phyloP scores from a whole-genome alignment of 1,139 yeast genomes.

The Kurtzmaniella quercitrusa region DNA sequence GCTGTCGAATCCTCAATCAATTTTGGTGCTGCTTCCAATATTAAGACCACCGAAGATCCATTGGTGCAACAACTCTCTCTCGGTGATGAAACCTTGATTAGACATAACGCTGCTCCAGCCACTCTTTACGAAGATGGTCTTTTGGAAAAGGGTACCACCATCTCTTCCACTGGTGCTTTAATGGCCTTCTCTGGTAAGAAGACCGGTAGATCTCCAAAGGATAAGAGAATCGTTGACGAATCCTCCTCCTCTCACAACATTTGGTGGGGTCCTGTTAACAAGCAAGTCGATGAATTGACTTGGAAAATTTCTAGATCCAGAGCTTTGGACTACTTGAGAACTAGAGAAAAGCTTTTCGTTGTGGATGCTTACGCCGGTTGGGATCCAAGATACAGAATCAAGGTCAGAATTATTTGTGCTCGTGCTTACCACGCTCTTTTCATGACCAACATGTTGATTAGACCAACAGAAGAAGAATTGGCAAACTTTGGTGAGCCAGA shows the following conservation, averaged over 20 bases:
- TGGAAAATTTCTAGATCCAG: conserved; percentile 96
- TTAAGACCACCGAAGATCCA: conserved; percentile 41
- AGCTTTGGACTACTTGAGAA: conserved; percentile 94
- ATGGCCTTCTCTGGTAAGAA: conserved; percentile 94
- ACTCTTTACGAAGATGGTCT: conserved; percentile 93
- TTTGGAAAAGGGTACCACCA: conserved; percentile 85
- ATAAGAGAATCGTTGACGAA: conserved; percentile 96
- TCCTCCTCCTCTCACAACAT: conserved; percentile 75
- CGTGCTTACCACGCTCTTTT: conserved; percentile 97
- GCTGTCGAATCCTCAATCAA: conserved; percentile 46
- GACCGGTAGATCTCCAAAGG: conserved; percentile 98
- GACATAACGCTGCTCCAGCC: conserved; percentile 94
- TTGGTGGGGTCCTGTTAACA: conserved; percentile 99
- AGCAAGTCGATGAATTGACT: conserved; percentile 88
- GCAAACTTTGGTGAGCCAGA: conserved; percentile 94
- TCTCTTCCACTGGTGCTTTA: conserved; percentile 90
- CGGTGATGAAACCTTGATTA: conserved; percentile 47
- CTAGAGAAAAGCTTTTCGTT: conserved; percentile 90
- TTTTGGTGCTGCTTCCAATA: conserved; percentile 41
- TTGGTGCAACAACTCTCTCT: conserved; percentile 42
- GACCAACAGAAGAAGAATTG: conserved; percentile 90
- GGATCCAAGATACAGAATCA: conserved; percentile 97
- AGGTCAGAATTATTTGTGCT: conserved; percentile 95
- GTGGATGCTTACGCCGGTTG: conserved; percentile 98
- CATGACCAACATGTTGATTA: conserved; percentile 97